Conservation (phyloP, 2,329 filamentous ascomycete genomes). For the Trichophyton mentagrophytes region DNA sequence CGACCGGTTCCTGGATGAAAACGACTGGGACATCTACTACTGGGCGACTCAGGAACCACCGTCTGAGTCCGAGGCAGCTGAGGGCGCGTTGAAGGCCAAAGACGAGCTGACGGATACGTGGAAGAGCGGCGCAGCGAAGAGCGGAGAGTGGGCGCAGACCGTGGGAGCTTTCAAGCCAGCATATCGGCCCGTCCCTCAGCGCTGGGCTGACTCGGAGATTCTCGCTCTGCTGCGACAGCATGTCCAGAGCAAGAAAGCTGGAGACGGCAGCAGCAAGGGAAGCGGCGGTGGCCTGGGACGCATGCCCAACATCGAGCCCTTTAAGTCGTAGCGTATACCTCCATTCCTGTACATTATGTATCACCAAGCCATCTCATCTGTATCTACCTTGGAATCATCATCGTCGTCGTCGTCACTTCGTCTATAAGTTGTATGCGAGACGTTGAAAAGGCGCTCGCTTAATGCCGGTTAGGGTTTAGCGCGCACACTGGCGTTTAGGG, state of each 20-base stretch:
- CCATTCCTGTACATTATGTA: background rate
- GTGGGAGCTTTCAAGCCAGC: conserved; percentile 87
- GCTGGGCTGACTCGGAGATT: conserved; percentile 77
- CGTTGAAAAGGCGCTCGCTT: conserved; percentile 17
- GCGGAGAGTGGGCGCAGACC: conserved; percentile 92
- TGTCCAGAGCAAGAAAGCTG: conserved; percentile 57
- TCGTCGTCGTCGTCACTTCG: background rate
- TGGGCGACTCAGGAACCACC: conserved; percentile 80
- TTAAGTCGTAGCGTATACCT: conserved; percentile 21
- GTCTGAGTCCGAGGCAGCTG: background rate
- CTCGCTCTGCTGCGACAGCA: conserved; percentile 64
- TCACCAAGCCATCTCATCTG: background rate
- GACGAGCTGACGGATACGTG: conserved; percentile 34
- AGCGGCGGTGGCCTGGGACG: conserved; percentile 33
- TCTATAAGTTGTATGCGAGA: background rate
- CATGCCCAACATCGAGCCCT: conserved; percentile 37
- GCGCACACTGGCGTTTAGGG: conserved; percentile 26
- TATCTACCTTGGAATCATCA: no score
- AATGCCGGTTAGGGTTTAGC: conserved; percentile 16
- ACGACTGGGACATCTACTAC: conserved; percentile 99
- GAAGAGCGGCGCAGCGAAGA: conserved; percentile 41
- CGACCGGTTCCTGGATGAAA: conserved; percentile 90
- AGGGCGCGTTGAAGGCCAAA: conserved; percentile 19
- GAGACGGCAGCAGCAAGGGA: conserved; percentile 24
- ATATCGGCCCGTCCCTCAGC: conserved; percentile 73